Conservation (phyloP, 2,329 filamentous ascomycete genomes). For the Claviceps humidiphila region DNA sequence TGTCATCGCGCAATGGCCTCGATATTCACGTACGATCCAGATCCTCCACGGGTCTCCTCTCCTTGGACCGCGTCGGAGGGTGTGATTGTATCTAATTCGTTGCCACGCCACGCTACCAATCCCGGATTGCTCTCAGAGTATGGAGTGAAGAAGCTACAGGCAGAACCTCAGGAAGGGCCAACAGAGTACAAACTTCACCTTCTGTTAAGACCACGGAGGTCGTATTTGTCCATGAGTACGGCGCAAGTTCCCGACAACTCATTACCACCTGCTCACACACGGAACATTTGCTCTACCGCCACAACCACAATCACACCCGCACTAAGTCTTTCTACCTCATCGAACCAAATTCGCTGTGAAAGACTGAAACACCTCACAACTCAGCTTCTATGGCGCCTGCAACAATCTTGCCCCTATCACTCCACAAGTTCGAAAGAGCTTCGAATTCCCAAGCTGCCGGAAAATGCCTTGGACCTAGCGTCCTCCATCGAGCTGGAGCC, state of each 20-base stretch:
- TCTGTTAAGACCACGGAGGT: constrained; percentile 63
- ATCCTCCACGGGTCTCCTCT: constrained; percentile 76
- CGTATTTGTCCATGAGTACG: constrained; percentile 61
- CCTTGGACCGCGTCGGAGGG: constrained; percentile 63
- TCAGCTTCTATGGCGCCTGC: constrained; percentile 84
- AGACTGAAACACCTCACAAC: constrained; percentile 86
- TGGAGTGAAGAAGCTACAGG: constrained; percentile 62
- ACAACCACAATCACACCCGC: constrained; percentile 8
- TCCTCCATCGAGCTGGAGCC: constrained; percentile 37
- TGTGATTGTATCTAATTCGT: constrained; percentile 16
- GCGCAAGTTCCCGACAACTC: constrained; percentile 1
- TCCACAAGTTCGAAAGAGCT: constrained; percentile 63
- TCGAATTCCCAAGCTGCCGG: constrained; percentile 62
- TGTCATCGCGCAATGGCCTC: constrained; percentile 54
- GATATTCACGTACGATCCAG: constrained; percentile 87
- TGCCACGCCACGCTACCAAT: constrained; percentile 16
- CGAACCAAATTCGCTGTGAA: constrained; percentile 63
- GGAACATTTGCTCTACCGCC: constrained; percentile 7
- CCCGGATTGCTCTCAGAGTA: constrained; percentile 42
- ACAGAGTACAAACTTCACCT: constrained; percentile 96
- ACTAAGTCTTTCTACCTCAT: constrained; percentile 26
- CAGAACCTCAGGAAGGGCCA: constrained; percentile 86
- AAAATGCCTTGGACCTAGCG: constrained; percentile 38
- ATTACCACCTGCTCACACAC: constrained; percentile 2
- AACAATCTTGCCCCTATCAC: constrained; percentile 89